Percentiles rank a stretch among this genome's conserved stretches.
These are phyloP conservation scores for Aspergillus saccharolyticus DNA, from an alignment of 495 filamentous ascomycete genomes.

Conservation along the genomic window DNA sequence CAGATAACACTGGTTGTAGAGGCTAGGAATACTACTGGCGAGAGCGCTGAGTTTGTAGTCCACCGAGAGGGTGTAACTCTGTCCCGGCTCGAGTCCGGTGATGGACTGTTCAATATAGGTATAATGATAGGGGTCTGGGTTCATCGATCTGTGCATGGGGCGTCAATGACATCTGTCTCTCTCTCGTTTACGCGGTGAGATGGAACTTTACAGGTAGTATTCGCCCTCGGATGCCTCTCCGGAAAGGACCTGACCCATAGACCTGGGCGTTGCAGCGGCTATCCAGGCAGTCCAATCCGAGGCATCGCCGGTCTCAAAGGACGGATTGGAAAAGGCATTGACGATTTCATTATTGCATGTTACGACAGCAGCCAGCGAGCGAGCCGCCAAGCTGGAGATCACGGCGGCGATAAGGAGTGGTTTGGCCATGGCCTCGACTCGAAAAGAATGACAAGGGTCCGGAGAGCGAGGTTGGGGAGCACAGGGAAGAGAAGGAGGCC, in stretches of 20 bases:
- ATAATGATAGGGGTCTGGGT: not conserved
- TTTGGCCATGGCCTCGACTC: not conserved
- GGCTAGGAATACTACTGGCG: not conserved
- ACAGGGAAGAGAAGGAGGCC: not conserved
- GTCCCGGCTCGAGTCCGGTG: not conserved
- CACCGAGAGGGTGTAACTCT: not conserved
- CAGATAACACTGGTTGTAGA: not conserved
- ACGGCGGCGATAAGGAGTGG: not conserved
- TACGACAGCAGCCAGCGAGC: not conserved
- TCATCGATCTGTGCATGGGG: not conserved
- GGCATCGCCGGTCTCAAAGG: not conserved
- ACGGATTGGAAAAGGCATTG: not conserved
- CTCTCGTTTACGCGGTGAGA: no score
- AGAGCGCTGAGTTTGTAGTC: not conserved
- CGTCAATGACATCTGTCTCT: not conserved
- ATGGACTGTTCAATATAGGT: not conserved
- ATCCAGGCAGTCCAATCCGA: not conserved
- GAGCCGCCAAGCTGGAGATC: not conserved
- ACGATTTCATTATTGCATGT: not conserved
- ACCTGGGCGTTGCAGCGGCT: not conserved
- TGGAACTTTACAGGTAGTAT: not conserved
- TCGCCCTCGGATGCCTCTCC: not conserved
- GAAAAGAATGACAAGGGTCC: not conserved
- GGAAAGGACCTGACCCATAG: not conserved
- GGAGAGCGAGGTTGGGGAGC: no score